A percentile compares a stretch with the other conserved stretches of the same genome.
Conservation (phyloP, 306 rosid species). For the Vigna unguiculata region DNA sequence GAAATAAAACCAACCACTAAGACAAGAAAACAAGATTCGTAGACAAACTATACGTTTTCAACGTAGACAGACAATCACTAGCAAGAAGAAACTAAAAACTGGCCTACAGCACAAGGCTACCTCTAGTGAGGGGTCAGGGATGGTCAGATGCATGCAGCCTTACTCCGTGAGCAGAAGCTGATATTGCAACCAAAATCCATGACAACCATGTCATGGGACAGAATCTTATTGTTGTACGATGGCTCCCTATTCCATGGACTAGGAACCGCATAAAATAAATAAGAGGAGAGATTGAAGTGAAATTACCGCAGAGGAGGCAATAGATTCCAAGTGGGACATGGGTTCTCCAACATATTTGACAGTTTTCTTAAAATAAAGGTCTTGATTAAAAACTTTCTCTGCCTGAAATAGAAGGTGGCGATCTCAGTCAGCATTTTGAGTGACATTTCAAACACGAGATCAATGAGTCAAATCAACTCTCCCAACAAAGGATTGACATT, state of each 20-base stretch:
- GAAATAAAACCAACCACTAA: constrained; percentile 30
- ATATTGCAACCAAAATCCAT: constrained; percentile 2
- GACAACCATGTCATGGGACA: constrained; percentile 26
- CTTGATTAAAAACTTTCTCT: constrained; percentile 98
- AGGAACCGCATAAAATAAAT: constrained; percentile 23
- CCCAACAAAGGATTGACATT: constrained; percentile 9
- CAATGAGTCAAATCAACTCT: constrained; percentile 25
- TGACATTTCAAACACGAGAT: constrained; percentile 38
- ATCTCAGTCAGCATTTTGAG: constrained; percentile 37
- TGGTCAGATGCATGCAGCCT: constrained; percentile 12
- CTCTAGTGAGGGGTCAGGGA: constrained; percentile 14
- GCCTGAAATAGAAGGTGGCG: constrained; percentile 58
- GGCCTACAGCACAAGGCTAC: not conserved
- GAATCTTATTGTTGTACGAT: not conserved
- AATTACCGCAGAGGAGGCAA: constrained; percentile 95
- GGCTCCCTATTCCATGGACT: constrained; percentile 29
- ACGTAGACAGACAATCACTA: not conserved
- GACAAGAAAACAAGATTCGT: constrained; percentile 35
- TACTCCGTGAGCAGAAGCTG: constrained; percentile 15
- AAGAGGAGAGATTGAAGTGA: constrained; percentile 25
- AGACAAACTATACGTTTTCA: not conserved
- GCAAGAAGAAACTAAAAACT: not conserved
- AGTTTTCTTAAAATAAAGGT: constrained; percentile 90
- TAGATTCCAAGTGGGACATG: constrained; percentile 98
- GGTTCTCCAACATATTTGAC: constrained; percentile 97